Conservation (phyloP, 208 protist genomes). For the Trypanosomatidae sp. region DNA sequence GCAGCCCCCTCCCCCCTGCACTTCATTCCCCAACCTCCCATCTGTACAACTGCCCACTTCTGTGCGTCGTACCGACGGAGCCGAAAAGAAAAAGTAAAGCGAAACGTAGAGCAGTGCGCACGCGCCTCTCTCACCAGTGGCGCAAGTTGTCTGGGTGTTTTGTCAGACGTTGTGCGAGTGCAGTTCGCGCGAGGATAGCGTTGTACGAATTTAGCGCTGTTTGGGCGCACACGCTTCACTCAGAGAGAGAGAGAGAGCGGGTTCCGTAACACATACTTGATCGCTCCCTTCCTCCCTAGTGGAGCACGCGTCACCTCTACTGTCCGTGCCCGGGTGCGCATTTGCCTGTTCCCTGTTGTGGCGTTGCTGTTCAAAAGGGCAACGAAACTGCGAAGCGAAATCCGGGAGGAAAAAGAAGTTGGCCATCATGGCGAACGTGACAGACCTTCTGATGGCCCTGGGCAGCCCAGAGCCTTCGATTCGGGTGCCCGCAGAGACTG, state of each 20-base stretch:
- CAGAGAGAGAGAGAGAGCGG: background rate
- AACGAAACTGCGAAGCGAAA: background rate
- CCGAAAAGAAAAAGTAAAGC: background rate
- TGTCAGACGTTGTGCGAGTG: background rate
- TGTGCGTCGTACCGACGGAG: background rate
- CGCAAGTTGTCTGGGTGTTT: background rate
- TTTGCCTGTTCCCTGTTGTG: background rate
- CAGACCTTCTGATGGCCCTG: slow-evolving; percentile 68
- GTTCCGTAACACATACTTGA: background rate
- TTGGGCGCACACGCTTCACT: too few relatives aligned
- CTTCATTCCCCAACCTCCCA: background rate
- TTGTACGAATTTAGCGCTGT: background rate
- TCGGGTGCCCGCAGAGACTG: slow-evolving; percentile 74
- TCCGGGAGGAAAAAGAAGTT: background rate
- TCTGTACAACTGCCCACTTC: background rate
- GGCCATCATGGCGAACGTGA: slow-evolving; percentile 54
- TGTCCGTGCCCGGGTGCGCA: background rate
- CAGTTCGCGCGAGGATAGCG: background rate
- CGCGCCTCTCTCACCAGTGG: background rate
- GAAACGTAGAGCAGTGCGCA: background rate
- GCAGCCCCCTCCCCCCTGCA: background rate
- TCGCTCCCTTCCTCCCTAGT: background rate
- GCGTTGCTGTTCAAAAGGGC: background rate
- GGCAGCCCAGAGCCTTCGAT: slow-evolving; percentile 66
- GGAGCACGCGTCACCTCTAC: background rate